A percentile compares a stretch with the other conserved stretches of the same genome.
phyloP scores from a whole-genome alignment of 2,329 filamentous ascomycete species.

The Fusarium newnesense region DNA sequence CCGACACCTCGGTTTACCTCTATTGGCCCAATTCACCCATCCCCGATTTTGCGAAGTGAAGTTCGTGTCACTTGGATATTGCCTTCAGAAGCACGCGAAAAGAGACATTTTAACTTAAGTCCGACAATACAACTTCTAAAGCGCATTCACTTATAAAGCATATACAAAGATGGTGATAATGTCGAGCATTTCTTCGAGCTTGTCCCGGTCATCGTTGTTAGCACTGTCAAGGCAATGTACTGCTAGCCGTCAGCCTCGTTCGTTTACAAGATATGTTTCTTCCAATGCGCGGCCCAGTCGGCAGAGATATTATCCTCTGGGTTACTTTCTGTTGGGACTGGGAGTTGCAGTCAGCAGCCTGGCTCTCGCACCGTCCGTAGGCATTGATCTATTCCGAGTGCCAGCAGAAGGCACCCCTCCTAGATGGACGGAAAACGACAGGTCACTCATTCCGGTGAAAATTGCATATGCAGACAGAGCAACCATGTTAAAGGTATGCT shows the following conservation, averaged over 20 bases:
- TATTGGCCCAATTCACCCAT: background rate
- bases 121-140: too few relatives aligned
- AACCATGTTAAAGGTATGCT: background rate
- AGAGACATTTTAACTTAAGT: background rate
- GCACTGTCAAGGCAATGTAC: background rate
- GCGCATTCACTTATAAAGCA: too few relatives aligned
- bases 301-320: background rate
- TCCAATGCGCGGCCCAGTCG: background rate
- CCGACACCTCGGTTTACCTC: background rate
- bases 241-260: accelerated
- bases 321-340: background rate
- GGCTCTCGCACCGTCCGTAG: background rate
- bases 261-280: background rate
- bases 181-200: background rate
- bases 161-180: background rate
- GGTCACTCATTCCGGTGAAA: background rate
- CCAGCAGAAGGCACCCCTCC: background rate
- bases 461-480: background rate
- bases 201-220: too few relatives aligned
- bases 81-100: background rate
- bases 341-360: background rate
- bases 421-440: background rate
- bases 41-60: background rate
- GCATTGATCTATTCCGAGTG: background rate
- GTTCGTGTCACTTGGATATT: too few relatives aligned